Evolutionary conservation across 768 basidiomycete species (phyloP), one percentile per base, ranked within the genome.

Genomic region (Daedaleopsis nitida): DNA sequence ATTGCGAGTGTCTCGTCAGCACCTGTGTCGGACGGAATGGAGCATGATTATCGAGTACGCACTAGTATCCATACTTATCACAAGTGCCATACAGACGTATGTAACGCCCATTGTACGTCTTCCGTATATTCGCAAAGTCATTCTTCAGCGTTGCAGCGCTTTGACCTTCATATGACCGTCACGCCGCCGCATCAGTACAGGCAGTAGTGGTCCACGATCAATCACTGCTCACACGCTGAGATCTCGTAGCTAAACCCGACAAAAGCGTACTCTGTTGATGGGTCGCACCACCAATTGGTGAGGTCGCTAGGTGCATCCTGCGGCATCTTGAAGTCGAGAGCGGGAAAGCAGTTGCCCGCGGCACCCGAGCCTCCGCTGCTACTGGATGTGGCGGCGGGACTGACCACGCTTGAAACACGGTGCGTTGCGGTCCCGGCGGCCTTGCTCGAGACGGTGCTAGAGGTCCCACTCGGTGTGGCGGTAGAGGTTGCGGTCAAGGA

Each of bases 241-340:
- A 91, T 78, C 67, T 89, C 89, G 65, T 92, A 92, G 70, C 87
- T 87, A 73, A 92, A 87, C 0, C 89, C 90, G 52, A 91, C 73
- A 69, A 92, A 92, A 0, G 83, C 90, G 65, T 89, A 91, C 69
- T 92, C 90, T 0, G 81, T 83, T 56, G 75, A 73, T 39, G 74
- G 69, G 57, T 81, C 70, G 69, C 90, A 92, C 90, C 89, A 77
- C 76, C 76, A 77, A 23, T 50, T 49, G 1, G 62, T 59, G 50
- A 58, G 62, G 62, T 68, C 61, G 1, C 70, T 58, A 0, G 87
- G 87, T 10, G 81, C 68, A 1, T 67, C 50, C 1, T 71, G 67
- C 3, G 89, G 89, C 84, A 84, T 88, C 11, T 65, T 69, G 66
- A 88, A 89, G 1, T 76, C 68, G 39, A 79, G 52, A 21, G 78